A percentile compares a stretch with the other conserved stretches of the same genome.
Evolutionary conservation across 1,284 basidiomycete species (phyloP).

Genomic region (Pterulicium gracile): DNA sequence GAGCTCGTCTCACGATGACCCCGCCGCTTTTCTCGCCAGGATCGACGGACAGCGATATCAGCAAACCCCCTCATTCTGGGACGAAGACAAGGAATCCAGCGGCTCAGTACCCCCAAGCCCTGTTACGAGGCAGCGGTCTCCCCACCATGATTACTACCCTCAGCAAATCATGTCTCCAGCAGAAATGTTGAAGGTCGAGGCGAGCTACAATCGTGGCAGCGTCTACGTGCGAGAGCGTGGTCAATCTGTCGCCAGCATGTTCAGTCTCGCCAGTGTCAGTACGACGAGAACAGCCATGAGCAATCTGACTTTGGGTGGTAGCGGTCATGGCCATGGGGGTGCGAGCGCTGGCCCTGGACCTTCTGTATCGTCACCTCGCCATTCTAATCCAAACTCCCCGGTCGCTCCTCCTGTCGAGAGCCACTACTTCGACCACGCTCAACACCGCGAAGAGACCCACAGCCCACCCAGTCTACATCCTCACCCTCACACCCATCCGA

Average conservation of each 20-base stretch:
- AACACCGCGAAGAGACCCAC: no score
- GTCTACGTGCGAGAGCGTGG: conserved; percentile 21
- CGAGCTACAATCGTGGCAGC: conserved; percentile 19
- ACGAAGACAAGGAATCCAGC: background rate
- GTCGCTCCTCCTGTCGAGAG: no score
- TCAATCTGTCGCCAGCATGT: conserved; percentile 23
- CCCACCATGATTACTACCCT: conserved; percentile 37
- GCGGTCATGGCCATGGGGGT: background rate
- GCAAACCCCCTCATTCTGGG: background rate
- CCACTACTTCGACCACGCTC: no score
- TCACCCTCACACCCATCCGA: no score
- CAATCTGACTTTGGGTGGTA: background rate
- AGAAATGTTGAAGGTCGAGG: conserved; percentile 50
- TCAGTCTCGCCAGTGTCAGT: background rate
- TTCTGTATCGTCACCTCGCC: background rate
- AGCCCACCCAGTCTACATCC: no score
- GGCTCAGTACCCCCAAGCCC: background rate
- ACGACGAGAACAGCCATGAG: background rate
- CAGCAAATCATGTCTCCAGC: conserved; percentile 58
- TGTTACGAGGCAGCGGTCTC: background rate
- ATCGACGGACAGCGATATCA: no score
- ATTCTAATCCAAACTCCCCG: background rate
- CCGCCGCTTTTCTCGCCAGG: background rate
- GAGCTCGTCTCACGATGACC: background rate
- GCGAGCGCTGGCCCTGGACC: background rate